A percentile compares a stretch with the other conserved stretches of the same genome.
Evolutionary conservation across 139 green algal species (phyloP).

Genomic region (Limnomonas spitsbergensis): DNA sequence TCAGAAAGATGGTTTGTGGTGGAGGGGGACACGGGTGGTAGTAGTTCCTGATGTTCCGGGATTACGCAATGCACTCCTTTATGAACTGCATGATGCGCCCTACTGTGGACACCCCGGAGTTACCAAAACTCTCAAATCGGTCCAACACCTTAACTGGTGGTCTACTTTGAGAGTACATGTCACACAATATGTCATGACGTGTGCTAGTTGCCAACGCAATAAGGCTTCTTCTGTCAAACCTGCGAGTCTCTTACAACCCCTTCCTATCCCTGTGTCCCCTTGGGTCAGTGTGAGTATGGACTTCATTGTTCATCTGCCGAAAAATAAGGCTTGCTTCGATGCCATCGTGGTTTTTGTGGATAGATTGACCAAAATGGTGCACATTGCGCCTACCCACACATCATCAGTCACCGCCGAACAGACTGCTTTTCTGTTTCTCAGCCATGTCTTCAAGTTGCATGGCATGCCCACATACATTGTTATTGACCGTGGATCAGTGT

Average conservation of each 20-base stretch:
- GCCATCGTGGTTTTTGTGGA: constrained; percentile 58
- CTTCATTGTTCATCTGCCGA: constrained; percentile 51
- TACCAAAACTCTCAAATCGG: neutral
- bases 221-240: constrained; percentile 20
- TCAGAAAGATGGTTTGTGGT: constrained; percentile 18
- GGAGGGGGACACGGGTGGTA: neutral
- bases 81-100: constrained; percentile 18
- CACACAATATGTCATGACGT: constrained; percentile 30
- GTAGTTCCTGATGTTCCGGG: constrained; percentile 15
- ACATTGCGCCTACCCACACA: constrained; percentile 38
- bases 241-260: constrained; percentile 42
- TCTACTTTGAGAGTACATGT: constrained; percentile 13
- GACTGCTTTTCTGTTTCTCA: too few species aligned
- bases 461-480: constrained; percentile 59
- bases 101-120: constrained; percentile 20
- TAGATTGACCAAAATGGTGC: constrained; percentile 50
- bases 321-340: constrained; percentile 22
- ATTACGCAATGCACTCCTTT: neutral
- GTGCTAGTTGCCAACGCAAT: constrained; percentile 35
- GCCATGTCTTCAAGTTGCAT: too few species aligned
- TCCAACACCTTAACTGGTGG: constrained; percentile 22
- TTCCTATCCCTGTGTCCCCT: constrained; percentile 31
- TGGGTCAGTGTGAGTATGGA: constrained; percentile 55
- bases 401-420: constrained; percentile 32
- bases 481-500: constrained; percentile 31